Evolutionary conservation across 139 green algal species (phyloP).

Genomic region (Picochlorum sp.): DNA sequence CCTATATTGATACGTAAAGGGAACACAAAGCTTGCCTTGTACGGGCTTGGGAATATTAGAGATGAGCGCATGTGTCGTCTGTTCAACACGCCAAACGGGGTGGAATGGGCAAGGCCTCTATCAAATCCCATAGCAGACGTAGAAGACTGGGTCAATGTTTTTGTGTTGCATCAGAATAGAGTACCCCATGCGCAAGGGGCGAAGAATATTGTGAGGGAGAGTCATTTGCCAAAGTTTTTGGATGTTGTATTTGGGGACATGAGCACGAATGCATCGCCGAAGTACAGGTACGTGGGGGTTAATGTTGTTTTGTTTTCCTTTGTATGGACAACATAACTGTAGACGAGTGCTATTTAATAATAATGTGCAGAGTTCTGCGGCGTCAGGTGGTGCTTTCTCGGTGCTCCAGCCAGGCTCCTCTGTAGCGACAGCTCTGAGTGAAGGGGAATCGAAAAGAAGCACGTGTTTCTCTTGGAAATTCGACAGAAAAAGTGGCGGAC

Average conservation of each 20-base stretch:
- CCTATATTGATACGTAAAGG: constrained; percentile 76
- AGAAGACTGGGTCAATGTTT: constrained; percentile 86
- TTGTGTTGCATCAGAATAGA: constrained; percentile 95
- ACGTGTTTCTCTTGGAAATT: constrained; percentile 84
- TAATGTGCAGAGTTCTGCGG: constrained; percentile 5
- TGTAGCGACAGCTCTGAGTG: constrained; percentile 56
- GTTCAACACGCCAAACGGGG: constrained; percentile 66
- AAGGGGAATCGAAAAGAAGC: constrained; percentile 85
- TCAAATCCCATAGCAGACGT: constrained; percentile 8
- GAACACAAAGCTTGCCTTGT: constrained; percentile 82
- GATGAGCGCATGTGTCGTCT: constrained; percentile 88
- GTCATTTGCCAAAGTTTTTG: constrained; percentile 75
- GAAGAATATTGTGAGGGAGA: constrained; percentile 78
- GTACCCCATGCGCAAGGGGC: constrained; percentile 47
- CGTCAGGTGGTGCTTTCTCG: constrained; percentile 18
- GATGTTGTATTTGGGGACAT: constrained; percentile 97
- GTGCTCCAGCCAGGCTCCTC: constrained; percentile 83
- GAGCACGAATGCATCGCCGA: constrained; percentile 92
- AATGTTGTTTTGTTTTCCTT: not conserved
- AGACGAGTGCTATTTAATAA: not conserved
- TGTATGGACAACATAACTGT: not conserved
- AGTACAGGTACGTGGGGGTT: constrained; percentile 31
- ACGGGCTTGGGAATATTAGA: constrained; percentile 89
- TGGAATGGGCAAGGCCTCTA: constrained; percentile 53
- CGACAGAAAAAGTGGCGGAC: constrained; percentile 40